Percentiles rank a stretch among this genome's conserved stretches.
These are phyloP conservation scores for Fusarium anthophilum DNA, from an alignment of 2,329 filamentous ascomycete genomes.

Conservation along the genomic window DNA sequence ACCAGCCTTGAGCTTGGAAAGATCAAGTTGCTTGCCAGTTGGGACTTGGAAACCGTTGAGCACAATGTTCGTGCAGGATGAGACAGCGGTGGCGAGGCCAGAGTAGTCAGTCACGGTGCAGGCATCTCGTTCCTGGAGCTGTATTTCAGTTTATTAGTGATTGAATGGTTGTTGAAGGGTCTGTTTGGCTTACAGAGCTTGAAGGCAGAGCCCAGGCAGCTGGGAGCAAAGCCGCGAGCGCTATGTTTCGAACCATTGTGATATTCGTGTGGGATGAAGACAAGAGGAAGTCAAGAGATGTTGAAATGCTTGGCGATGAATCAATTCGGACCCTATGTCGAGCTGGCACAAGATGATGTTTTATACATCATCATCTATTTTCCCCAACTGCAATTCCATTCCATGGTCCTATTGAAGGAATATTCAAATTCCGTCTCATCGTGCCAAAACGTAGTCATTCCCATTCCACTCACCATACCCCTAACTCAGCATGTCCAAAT, in stretches of 20 bases:
- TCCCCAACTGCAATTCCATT: rapidly evolving
- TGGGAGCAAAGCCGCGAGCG: neutral
- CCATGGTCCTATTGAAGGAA: neutral
- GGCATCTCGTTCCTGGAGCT: neutral
- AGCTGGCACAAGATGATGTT: neutral
- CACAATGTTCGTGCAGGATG: conserved; percentile 15
- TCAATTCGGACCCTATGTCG: neutral
- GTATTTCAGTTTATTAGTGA: rapidly evolving
- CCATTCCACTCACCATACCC: neutral
- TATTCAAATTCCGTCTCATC: neutral
- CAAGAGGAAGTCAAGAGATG: rapidly evolving
- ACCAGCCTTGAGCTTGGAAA: neutral
- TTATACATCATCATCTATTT: neutral
- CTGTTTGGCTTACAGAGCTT: neutral
- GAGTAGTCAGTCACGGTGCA: neutral
- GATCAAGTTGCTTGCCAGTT: conserved; percentile 3
- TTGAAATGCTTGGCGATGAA: rapidly evolving
- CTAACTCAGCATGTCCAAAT: neutral
- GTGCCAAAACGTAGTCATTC: neutral
- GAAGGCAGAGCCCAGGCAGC: neutral
- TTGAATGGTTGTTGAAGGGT: rapidly evolving
- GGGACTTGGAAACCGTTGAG: conserved; percentile 17
- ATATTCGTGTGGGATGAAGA: too few relatives aligned
- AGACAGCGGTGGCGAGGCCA: neutral
- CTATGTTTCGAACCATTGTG: neutral